Percentiles rank a stretch among this genome's conserved stretches.
Evolutionary conservation across 2,329 filamentous ascomycete genomes (phyloP).

Genomic region (Coniochaeta sp.): DNA sequence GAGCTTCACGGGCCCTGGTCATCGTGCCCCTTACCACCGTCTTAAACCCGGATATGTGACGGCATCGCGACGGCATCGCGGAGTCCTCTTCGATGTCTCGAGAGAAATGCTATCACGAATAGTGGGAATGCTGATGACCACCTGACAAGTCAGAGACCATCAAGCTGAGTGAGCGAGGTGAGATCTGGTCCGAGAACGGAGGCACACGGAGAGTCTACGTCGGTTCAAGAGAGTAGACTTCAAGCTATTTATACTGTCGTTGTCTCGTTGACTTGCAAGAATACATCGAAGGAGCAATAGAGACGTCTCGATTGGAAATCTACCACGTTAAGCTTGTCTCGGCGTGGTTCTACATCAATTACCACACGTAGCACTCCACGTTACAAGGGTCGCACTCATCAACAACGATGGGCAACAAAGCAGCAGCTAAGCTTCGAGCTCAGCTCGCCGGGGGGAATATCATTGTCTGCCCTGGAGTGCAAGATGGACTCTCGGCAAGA

Average conservation of each 20-base stretch:
- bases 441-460: slow-evolving; percentile 31
- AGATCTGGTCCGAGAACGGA: not conserved
- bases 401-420: slow-evolving; percentile 15
- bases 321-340: no score
- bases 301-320: no score
- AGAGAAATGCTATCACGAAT: not conserved
- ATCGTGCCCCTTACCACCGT: not conserved
- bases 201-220: not conserved
- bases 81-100: not conserved
- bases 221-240: not conserved
- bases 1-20: not conserved
- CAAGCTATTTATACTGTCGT: not conserved
- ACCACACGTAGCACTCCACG: not conserved
- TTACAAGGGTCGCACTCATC: not conserved
- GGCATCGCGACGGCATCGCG: not conserved
- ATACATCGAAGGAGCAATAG: not conserved
- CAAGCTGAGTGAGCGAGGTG: not conserved
- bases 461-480: slow-evolving; percentile 57
- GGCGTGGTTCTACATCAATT: no score
- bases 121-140: not conserved
- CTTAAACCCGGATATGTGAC: not conserved
- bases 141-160: not conserved
- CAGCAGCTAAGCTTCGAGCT: slow-evolving; percentile 28
- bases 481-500: slow-evolving; percentile 59
- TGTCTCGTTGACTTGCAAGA: not conserved